These are phyloP conservation scores for Schizosaccharomyces octosporus DNA, from an alignment of 805 yeast species.

Conservation along the genomic window DNA sequence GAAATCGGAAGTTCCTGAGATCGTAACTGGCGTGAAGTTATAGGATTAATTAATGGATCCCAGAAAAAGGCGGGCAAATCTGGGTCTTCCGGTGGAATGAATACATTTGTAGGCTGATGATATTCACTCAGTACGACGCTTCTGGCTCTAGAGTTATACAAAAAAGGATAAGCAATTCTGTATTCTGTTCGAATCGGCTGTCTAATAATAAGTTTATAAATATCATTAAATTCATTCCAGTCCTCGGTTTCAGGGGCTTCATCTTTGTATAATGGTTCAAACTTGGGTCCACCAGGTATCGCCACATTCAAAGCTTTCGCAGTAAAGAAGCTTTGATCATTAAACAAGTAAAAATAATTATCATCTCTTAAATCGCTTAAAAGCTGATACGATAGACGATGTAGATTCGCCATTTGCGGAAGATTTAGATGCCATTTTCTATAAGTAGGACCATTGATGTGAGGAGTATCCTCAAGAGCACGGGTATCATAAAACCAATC, in stretches of 20 bases:
- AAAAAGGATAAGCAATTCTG: slow-evolving; percentile 60
- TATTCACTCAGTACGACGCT: slow-evolving; percentile 39
- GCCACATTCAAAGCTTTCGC: slow-evolving; percentile 76
- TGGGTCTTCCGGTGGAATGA: slow-evolving; percentile 22
- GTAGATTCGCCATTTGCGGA: slow-evolving; percentile 36
- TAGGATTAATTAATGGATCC: slow-evolving; percentile 31
- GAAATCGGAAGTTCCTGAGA: slow-evolving; percentile 10
- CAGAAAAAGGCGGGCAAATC: slow-evolving; percentile 33
- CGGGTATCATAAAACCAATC: slow-evolving; percentile 66
- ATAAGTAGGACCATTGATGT: slow-evolving; percentile 58
- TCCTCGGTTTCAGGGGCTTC: slow-evolving; percentile 46
- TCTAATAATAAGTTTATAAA: slow-evolving; percentile 69
- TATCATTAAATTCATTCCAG: slow-evolving; percentile 68
- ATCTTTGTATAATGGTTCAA: slow-evolving; percentile 61
- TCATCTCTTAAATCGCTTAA: slow-evolving; percentile 31
- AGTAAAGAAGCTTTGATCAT: slow-evolving; percentile 56
- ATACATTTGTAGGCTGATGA: slow-evolving; percentile 34
- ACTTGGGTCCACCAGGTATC: slow-evolving; percentile 88
- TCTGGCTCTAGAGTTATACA: slow-evolving; percentile 57
- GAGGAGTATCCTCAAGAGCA: slow-evolving; percentile 34
- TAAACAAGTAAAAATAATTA: slow-evolving; percentile 47
- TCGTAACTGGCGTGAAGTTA: slow-evolving; percentile 15
- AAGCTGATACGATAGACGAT: slow-evolving; percentile 48
- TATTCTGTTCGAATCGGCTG: slow-evolving; percentile 58
- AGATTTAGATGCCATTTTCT: slow-evolving; percentile 41